Evolutionary conservation across 306 rosid genomes (phyloP), one percentile per base, ranked within the genome.

Genomic region (Rubus idaeus): DNA sequence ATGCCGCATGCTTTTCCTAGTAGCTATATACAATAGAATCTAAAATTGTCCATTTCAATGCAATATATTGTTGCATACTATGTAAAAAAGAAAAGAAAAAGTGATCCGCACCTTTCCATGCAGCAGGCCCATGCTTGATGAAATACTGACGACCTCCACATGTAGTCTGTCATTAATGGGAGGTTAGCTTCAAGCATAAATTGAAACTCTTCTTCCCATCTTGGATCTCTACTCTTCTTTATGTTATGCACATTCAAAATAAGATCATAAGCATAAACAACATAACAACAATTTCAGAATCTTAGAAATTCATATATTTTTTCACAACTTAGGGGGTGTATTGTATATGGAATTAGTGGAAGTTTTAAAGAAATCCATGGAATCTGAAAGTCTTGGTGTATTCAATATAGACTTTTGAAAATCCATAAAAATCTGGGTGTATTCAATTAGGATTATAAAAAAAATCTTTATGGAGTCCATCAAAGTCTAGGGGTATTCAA

Each of bases 191-290:
- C 93, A 75, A 89, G 79, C 84, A 56, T 71, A 80, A 89, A 91
- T 42, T 84, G 78, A 61, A 94, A 94, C 73, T 94, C 95, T 70
- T 94, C 97, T 42, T 84, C 97, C 98, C 98, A 94, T 64, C 96
- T 88, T 16, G 98, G 98, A 84, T 94, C 96, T 82, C 94, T 89
- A 80, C 76, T 91, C 84, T 90, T 94, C 78, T 90, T 94, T 71
- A 94, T 20, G 39, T 5, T 76, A 96, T 94, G 74, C 51, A 83
- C 50, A 20, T 44, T 51, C 65, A 56, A 68, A 75, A 55, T 21
- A 50, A 58, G 66, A 56, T 56, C 42, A 74, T 70, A 74, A 61
- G 53, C 83, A 50, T 37, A 58, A 13, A 56, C 39, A 63, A 73
- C 5, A 5, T 4, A 55, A 37, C 56, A 14, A 37, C 56, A 14